Evolutionary conservation across 495 filamentous ascomycete genomes (phyloP), one percentile per base, ranked within the genome.

Genomic region (Letharia columbiana): DNA sequence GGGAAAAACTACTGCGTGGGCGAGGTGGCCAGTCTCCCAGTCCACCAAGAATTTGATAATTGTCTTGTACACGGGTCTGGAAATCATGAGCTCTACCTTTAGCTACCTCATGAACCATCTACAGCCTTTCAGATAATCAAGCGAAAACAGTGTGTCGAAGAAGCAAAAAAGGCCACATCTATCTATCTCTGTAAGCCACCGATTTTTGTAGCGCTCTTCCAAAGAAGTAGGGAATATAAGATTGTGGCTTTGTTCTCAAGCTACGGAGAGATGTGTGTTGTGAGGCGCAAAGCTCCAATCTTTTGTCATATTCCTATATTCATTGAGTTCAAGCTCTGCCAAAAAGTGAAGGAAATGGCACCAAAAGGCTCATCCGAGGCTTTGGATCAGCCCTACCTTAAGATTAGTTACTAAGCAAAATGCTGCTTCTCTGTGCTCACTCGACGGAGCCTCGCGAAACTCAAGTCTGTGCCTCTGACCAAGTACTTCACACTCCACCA

Each of bases 351-450:
- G 28, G 7, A 50, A 50, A 50, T 28, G 23, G 23, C 23, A 28
- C 23, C 23, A 28, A 28, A 28, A 28, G 23, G 23, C 23, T 28
- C 12, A 35, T 18, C 31, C 52, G 52, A 35, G 52, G 13, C 52
- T 35, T 56, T 35, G 13, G 2, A 8, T 35, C 61, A 63, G 61
- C 61, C 37, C 18, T 42, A 41, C 9, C 7, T 49, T 9, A 28
- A 28, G n/a, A n/a, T n/a, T n/a, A n/a, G n/a, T 62, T 62, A 62
- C 61, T 62, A 62, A 62, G 61, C 61, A 13, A 39, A 28, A 28
- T 28, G 23, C 23, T 28, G 23, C 23, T 28, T 28, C 1, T 28
- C 23, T 28, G 23, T 28, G 23, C 23, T 28, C 23, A 28, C 23
- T 28, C 23, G 23, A 28, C 23, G 23, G 23, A 28, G 8, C 17